Base-by-base conservation (phyloP, 2,329 filamentous ascomycete species). In the Gnomoniopsis sp. region DNA sequence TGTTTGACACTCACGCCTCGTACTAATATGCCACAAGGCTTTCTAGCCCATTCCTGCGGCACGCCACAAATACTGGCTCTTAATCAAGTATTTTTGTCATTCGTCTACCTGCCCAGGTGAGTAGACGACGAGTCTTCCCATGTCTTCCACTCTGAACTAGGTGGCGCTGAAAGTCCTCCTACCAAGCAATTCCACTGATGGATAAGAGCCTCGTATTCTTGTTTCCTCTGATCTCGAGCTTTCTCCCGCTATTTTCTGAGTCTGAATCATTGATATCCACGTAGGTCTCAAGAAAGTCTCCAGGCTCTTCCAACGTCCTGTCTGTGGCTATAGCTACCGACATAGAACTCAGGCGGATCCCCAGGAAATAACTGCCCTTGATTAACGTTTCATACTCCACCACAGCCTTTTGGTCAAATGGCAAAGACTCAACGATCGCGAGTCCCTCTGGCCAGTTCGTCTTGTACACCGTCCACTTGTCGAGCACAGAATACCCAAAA, bases 351-450 rank as follows among this genome's bases (percentile, higher is more conserved):
- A 41, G 10, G 22, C 14, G 26, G 34, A 41, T 38, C 15, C 50
- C 50, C 11, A 41, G 26, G 36, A 53, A 53, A 21, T 41, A 38
- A 30, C 33, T 38, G 14, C 52, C 47, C 4, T 4, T 12, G 1
- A 54, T 21, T 22, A 59, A 26, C 14, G 41, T 52, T 17, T 54
- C 34, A 48, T 62, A 62, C 48, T 62, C 60, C n/a, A 62, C 48
- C 15, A 57, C 47, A 22, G 21, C 57, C 53, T 59, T 53, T n/a
- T 54, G 33, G 26, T 62, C 60, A 30, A 36, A 46, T 14, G 23
- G 23, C 19, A 59, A 33, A 19, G 30, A 19, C 15, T 62, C 43
- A 15, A 62, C 26, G 8, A 34, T 41, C 1, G 34, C 48, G n/a
- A 59, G 22, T n/a, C 36, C 44, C n/a, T 22, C 53, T 7, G 52